Percentiles rank a stretch among this genome's conserved stretches.
Evolutionary conservation across 106 monocot genomes (phyloP).

Genomic region (Phalaenopsis aphrodite): DNA sequence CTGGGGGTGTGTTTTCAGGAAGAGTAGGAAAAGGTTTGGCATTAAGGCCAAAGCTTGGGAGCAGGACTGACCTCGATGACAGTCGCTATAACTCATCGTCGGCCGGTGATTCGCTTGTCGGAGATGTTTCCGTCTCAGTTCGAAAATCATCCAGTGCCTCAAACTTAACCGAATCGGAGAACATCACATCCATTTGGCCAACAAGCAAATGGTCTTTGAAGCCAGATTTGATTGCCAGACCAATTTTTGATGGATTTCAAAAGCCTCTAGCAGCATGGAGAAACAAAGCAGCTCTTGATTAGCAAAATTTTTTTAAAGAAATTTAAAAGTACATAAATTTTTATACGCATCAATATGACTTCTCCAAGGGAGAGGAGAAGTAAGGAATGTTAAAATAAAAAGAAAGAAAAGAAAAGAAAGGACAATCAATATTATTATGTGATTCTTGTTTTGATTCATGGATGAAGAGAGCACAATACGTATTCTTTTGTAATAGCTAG

Average conservation of each 20-base stretch:
- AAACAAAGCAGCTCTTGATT: slow-evolving; percentile 79
- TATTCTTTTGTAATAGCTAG: too few species aligned
- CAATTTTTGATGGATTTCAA: slow-evolving; percentile 57
- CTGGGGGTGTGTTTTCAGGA: slow-evolving; percentile 26
- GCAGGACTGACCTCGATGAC: slow-evolving; percentile 38
- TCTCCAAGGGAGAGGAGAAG: too few species aligned
- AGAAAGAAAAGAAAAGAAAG: too few species aligned
- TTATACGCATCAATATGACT: too few species aligned
- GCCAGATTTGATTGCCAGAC: slow-evolving; percentile 9
- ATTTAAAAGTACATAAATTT: neutral
- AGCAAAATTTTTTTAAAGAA: neutral
- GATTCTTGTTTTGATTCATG: too few species aligned
- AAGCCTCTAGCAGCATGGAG: slow-evolving; percentile 33
- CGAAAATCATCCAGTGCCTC: neutral
- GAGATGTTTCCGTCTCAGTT: slow-evolving; percentile 16
- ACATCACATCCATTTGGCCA: slow-evolving; percentile 15
- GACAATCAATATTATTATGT: too few species aligned
- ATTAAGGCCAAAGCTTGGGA: slow-evolving; percentile 46
- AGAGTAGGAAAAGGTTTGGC: slow-evolving; percentile 51
- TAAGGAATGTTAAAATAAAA: neutral
- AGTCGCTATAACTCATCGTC: slow-evolving; percentile 7
- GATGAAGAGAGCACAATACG: too few species aligned
- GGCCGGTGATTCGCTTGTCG: slow-evolving; percentile 20
- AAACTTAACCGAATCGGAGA: slow-evolving; percentile 40
- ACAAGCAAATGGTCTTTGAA: slow-evolving; percentile 20